Percentiles rank a stretch among this genome's conserved stretches.
Conservation (phyloP, 1,139 yeast genomes). For the Magnusiomyces suaveolens region DNA sequence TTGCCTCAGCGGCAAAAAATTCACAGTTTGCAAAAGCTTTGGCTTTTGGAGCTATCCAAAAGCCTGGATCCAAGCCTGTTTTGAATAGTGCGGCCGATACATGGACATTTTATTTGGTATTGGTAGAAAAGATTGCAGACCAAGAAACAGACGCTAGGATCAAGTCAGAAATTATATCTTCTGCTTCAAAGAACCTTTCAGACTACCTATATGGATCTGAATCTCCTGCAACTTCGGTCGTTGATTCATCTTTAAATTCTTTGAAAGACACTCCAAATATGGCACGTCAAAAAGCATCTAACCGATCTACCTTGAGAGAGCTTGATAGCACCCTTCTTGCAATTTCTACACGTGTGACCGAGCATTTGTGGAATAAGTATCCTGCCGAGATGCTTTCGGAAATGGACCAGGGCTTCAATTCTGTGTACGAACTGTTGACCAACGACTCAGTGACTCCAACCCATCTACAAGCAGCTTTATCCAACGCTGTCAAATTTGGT, state of each 20-base stretch:
- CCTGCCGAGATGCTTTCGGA: neutral
- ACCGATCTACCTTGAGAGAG: neutral
- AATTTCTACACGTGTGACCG: neutral
- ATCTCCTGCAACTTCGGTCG: neutral
- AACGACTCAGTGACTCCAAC: neutral
- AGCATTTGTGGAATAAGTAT: neutral
- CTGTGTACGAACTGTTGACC: neutral
- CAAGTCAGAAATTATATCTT: neutral
- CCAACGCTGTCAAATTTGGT: neutral
- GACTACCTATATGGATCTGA: neutral
- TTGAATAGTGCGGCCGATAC: neutral
- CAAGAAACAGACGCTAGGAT: neutral
- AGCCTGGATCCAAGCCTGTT: neutral
- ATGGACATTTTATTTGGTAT: slow-evolving; percentile 4
- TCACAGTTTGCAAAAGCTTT: neutral
- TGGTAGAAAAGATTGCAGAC: neutral
- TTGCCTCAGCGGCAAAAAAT: neutral
- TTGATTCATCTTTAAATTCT: neutral
- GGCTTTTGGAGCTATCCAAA: neutral
- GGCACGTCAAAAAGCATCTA: neutral
- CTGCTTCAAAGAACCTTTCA: neutral
- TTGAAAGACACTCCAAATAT: neutral
- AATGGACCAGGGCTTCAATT: neutral
- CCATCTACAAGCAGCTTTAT: neutral
- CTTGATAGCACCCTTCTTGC: neutral